phyloP scores from a whole-genome alignment of 176 grass and related monocot genomes.

The Oryza officinalis region DNA sequence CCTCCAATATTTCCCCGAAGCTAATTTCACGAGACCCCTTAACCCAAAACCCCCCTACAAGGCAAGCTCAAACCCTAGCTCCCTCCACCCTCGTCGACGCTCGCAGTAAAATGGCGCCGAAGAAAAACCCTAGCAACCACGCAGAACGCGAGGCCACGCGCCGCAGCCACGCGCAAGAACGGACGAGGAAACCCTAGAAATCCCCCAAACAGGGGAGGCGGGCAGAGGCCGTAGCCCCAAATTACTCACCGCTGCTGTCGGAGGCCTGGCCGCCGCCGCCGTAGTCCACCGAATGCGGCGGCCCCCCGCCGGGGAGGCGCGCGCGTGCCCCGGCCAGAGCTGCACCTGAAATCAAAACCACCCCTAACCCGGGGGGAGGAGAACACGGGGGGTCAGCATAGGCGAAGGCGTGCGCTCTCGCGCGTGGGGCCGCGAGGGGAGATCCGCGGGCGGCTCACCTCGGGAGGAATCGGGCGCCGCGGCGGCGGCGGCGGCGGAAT shows the following conservation, averaged over 20 bases:
- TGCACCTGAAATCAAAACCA: constrained; percentile 30
- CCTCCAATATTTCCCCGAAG: neutral
- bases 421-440: neutral
- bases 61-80: constrained; percentile 27
- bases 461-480: neutral
- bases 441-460: constrained; percentile 35
- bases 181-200: constrained; percentile 33
- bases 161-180: neutral
- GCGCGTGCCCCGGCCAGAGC: constrained; percentile 1
- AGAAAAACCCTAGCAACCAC: constrained; percentile 31
- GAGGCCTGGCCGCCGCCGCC: constrained; percentile 48
- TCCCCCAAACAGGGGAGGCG: constrained; percentile 10
- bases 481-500: neutral
- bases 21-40: neutral
- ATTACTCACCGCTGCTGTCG: constrained; percentile 82
- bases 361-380: neutral
- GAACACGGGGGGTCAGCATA: neutral
- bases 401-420: too few relatives aligned
- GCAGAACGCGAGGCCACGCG: neutral
- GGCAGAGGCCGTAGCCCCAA: neutral
- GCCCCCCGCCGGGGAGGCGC: neutral
- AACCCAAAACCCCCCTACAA: neutral
- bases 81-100: neutral
- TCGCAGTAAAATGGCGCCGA: constrained; percentile 25
- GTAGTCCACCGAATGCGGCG: constrained; percentile 56